Base-by-base conservation (phyloP, 192 early-diverging fungal genomes). In the Phlyctochytrium bullatum region DNA sequence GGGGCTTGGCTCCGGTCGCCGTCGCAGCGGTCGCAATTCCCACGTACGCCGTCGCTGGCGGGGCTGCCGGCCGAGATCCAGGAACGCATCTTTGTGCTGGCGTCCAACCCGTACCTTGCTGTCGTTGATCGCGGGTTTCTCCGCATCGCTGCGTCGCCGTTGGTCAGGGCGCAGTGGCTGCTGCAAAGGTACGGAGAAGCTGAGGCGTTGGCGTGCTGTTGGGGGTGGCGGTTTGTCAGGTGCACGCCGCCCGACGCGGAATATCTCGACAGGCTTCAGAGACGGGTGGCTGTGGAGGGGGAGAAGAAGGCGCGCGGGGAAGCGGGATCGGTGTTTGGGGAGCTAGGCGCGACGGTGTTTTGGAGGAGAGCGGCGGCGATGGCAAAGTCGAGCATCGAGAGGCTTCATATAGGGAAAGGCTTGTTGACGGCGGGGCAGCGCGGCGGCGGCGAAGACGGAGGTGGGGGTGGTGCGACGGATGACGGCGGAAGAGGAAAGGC, bases 161-260 rank as follows among this genome's bases (percentile, higher is more conserved):
- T 74, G 28, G 36, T 71, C 23, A 28, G 73, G 27, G 66, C 73
- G 6, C 24, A 52, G 12, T 74, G 68, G 73, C 51, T 73, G 30
- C 25, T 73, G 24, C 35, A 64, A 24, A 64, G 56, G 53, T 74
- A 74, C 36, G 68, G 68, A 20, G 3, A 53, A 20, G 53, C 40
- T 23, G 40, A 69, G 14, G 66, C 52, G 33, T 32, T 74, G n/a
- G 68, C 73, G 10, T 59, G 59, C 20, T 74, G 73, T 35, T 74
- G 73, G 73, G 28, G 63, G 36, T 74, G 73, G 73, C 30, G 67
- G 17, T 74, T 74, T 53, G 52, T 74, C 68, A 33, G 73, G 32
- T 52, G 59, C 25, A 17, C 59, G 4, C 57, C 64, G 30, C 1
- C 50, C 23, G 40, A 24, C 17, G 36, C 20, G 17, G 54, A 24